Evolutionary conservation across 2,329 filamentous ascomycete species (phyloP).

Genomic region (Epichloe baconii): DNA sequence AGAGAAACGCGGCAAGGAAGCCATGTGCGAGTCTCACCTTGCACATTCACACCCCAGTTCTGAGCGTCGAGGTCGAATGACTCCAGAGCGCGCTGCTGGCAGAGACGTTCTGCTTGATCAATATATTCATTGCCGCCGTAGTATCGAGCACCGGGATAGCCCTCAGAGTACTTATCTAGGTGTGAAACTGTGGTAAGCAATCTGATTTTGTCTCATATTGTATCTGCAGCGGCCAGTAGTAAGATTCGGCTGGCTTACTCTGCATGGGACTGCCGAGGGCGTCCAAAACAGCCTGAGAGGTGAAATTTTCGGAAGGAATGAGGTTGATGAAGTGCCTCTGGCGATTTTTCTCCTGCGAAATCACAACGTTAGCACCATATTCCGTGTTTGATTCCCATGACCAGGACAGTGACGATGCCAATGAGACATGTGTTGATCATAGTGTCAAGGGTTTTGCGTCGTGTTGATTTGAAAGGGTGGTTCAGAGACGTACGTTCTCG

Average conservation of each 20-base stretch:
- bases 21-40: constrained; percentile 40
- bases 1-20: too few relatives aligned
- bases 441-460: background rate
- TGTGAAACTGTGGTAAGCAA: background rate
- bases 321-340: constrained; percentile 99
- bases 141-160: constrained; percentile 90
- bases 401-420: background rate
- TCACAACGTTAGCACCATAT: background rate
- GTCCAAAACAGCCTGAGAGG: constrained; percentile 83
- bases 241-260: constrained; percentile 39
- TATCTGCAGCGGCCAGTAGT: background rate
- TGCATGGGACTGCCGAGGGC: constrained; percentile 91
- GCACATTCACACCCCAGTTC: constrained; percentile 95
- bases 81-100: constrained; percentile 79
- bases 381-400: background rate
- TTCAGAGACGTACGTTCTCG: constrained; percentile 52
- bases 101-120: constrained; percentile 76
- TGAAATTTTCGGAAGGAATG: constrained; percentile 93
- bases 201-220: background rate
- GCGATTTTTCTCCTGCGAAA: constrained; percentile 72
- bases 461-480: background rate
- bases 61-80: constrained; percentile 72
- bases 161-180: constrained; percentile 92
- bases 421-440: background rate
- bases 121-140: constrained; percentile 97